phyloP scores from a whole-genome alignment of 106 monocot genomes.

The Acorus gramineus region DNA sequence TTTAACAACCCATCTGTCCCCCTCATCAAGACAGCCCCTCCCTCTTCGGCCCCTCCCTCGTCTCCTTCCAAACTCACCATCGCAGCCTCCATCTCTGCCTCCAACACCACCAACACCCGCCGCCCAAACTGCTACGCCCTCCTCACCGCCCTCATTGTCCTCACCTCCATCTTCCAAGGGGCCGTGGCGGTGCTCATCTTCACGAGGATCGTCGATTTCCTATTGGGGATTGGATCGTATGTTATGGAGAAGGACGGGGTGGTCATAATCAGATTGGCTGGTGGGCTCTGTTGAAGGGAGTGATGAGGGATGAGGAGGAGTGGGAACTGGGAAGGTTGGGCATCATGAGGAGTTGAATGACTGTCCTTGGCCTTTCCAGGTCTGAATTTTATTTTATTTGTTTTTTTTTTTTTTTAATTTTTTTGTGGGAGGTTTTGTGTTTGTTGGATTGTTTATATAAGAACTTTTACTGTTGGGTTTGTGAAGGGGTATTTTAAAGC shows the following conservation, averaged over 20 bases:
- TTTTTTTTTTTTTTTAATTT: too few relatives aligned
- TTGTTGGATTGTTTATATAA: too few relatives aligned
- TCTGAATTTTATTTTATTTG: constrained; percentile 8
- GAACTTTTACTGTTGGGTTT: too few relatives aligned
- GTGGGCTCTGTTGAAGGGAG: constrained; percentile 50
- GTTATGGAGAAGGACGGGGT: constrained; percentile 56
- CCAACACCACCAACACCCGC: constrained; percentile 8
- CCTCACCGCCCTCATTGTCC: constrained; percentile 73
- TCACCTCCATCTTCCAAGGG: constrained; percentile 86
- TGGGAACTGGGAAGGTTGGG: constrained; percentile 35
- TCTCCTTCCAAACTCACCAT: constrained; percentile 85
- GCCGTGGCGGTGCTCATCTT: constrained; percentile 58
- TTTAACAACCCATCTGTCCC: constrained; percentile 62
- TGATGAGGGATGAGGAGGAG: constrained; percentile 2
- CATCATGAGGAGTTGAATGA: constrained; percentile 33
- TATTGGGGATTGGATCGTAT: constrained; percentile 53
- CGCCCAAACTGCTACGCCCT: constrained; percentile 34
- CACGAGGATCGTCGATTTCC: constrained; percentile 56
- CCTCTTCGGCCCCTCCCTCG: constrained; percentile 56
- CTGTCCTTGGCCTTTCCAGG: constrained; percentile 84
- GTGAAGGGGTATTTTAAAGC: too few relatives aligned
- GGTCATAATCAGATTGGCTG: constrained; percentile 66
- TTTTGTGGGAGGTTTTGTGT: too few relatives aligned
- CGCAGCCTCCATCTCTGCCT: constrained; percentile 38
- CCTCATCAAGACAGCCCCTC: constrained; percentile 43